Evolutionary conservation across 176 grass and related monocot species (phyloP), one percentile per base, ranked within the genome.

Genomic region (Avena sativa): DNA sequence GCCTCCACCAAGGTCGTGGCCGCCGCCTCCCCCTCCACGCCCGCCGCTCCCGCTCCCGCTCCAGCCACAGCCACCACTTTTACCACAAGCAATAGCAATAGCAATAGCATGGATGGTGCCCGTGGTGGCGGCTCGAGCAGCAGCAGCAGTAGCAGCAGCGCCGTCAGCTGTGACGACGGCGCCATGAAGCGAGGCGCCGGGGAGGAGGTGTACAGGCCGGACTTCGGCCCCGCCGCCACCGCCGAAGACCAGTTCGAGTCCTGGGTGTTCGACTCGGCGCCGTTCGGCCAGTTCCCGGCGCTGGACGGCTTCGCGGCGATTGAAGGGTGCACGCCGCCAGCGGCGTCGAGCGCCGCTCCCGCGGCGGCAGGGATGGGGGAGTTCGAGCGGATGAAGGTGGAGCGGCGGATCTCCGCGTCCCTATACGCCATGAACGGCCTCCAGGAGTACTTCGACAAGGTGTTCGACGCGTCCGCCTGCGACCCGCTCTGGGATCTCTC

Each of bases 361-460:
- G 9, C 46, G 9, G 46, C 46, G 1, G 40, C 40, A 43, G 90
- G 83, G 21, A 91, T 96, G 77, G 86, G 83, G 3, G 96, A 98
- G 83, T 92, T 93, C 57, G 96, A 98, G 56, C 91, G 92, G 84
- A 94, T 96, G 80, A 94, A 91, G 92, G 89, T 95, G 86, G 91
- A 95, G 87, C 84, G 91, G 59, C 89, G 91, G 66, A 89, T 92
- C 87, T 95, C 93, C 77, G 91, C 91, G 34, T 95, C 89, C 8
- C 91, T 95, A 52, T 91, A 93, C 87, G 85, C 89, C 81, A 93
- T 93, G 66, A 93, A 93, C 77, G 89, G 91, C 58, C 84, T 99
- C 72, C 92, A 94, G 50, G 90, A 96, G 90, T 98, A 93, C 88
- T 96, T 92, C 57, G 92, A 96, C 55, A 84, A 61, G 81, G 81